Conservation (phyloP, 225 moss, liverwort and hornwort species). For the Pleurozium schreberi region DNA sequence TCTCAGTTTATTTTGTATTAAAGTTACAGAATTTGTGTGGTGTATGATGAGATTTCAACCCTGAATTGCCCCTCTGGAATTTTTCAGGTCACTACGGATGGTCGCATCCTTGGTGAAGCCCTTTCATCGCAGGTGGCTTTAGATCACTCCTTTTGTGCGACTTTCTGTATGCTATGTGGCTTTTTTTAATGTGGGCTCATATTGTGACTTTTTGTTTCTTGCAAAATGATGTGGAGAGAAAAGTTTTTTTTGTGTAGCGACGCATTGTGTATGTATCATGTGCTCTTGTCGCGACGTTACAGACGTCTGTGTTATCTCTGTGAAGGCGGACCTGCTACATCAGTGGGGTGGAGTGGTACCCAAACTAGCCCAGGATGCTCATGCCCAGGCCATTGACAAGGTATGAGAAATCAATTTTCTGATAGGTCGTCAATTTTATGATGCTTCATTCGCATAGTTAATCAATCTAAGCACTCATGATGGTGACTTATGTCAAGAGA, state of each 20-base stretch:
- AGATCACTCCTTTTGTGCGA: not conserved
- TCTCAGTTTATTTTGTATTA: not conserved
- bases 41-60: not conserved
- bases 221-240: not conserved
- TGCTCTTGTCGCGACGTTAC: not conserved
- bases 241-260: not conserved
- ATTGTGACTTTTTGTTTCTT: not conserved
- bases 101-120: conserved; percentile 81
- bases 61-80: not conserved
- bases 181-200: not conserved
- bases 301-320: not conserved
- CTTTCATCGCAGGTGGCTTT: conserved; percentile 78
- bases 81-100: conserved; percentile 62
- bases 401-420: conserved; percentile 16
- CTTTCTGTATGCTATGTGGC: not conserved
- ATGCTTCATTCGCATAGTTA: not conserved
- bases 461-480: not conserved
- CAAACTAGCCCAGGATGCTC: conserved; percentile 85
- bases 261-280: not conserved
- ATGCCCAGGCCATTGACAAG: conserved; percentile 80
- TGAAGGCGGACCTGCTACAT: conserved; percentile 78
- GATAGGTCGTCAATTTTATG: not conserved
- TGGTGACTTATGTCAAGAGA: not conserved
- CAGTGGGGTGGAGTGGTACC: conserved; percentile 98
- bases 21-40: not conserved